phyloP scores from a whole-genome alignment of 345 rosid genomes.

The Populus alba region DNA sequence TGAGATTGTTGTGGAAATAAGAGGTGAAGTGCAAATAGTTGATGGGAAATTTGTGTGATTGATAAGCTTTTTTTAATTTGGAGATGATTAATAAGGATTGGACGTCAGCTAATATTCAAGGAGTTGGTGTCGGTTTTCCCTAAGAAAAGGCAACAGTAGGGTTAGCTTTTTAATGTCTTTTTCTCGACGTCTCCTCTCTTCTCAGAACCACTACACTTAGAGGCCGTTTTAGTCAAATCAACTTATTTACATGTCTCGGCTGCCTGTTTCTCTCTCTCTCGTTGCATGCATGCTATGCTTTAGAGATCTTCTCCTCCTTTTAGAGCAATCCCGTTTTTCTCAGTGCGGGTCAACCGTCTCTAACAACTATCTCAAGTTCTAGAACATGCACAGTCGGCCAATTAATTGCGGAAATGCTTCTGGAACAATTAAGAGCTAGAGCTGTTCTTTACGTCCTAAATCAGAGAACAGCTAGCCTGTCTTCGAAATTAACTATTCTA shows the following conservation, averaged over 20 bases:
- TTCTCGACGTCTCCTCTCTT: conserved; percentile 11
- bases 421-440: background rate
- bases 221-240: conserved; percentile 10
- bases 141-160: conserved; percentile 15
- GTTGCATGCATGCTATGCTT: background rate
- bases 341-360: conserved; percentile 39
- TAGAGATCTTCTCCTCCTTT: background rate
- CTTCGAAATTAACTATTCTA: background rate
- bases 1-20: conserved; percentile 4
- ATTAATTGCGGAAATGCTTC: background rate
- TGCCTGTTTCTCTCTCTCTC: background rate
- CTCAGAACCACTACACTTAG: background rate
- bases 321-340: conserved; percentile 27
- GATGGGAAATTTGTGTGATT: background rate
- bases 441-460: background rate
- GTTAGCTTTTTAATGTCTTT: conserved; percentile 2
- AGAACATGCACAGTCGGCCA: background rate
- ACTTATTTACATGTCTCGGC: background rate
- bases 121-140: conserved; percentile 24
- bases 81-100: background rate
- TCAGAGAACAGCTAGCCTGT: background rate
- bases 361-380: conserved; percentile 28
- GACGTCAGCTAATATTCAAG: background rate
- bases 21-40: background rate
- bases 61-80: background rate